Percentiles rank a stretch among this genome's conserved stretches.
These are phyloP conservation scores for Bertia moriformis DNA, from an alignment of 2,329 filamentous ascomycete genomes.

Conservation along the genomic window DNA sequence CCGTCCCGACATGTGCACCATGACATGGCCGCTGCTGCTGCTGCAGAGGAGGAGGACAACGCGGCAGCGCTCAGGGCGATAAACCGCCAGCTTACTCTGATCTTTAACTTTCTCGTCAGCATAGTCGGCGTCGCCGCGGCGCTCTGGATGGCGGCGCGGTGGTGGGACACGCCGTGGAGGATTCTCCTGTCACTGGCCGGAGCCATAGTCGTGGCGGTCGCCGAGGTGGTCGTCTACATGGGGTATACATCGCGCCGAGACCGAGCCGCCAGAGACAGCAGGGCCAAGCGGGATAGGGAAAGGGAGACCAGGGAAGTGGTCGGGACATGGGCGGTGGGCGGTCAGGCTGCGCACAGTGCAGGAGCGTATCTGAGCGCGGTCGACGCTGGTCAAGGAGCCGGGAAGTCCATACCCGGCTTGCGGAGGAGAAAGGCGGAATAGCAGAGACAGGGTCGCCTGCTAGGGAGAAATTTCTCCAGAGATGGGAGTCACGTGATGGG, in stretches of 20 bases:
- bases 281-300: constrained; percentile 51
- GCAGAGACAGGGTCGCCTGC: too few species aligned
- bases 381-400: too few species aligned
- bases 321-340: constrained; percentile 60
- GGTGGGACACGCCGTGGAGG: constrained; percentile 60
- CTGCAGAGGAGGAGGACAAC: constrained; percentile 34
- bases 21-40: constrained; percentile 35
- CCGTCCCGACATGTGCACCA: constrained; percentile 33
- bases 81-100: constrained; percentile 67
- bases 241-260: constrained; percentile 64
- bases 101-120: constrained; percentile 80
- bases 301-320: constrained; percentile 53
- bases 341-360: too few species aligned
- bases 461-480: too few species aligned
- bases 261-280: too few species aligned
- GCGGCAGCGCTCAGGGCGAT: constrained; percentile 60
- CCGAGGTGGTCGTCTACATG: constrained; percentile 65
- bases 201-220: constrained; percentile 54
- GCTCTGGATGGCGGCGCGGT: constrained; percentile 63
- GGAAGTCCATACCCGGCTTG: too few species aligned
- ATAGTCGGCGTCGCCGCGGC: constrained; percentile 66
- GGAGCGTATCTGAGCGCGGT: too few species aligned
- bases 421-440: too few species aligned
- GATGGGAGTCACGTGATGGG: too few species aligned
- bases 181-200: constrained; percentile 60